Evolutionary conservation across 108 stramenopile species (phyloP), one percentile per base, ranked within the genome.

Genomic region (Skeletonema grethae): DNA sequence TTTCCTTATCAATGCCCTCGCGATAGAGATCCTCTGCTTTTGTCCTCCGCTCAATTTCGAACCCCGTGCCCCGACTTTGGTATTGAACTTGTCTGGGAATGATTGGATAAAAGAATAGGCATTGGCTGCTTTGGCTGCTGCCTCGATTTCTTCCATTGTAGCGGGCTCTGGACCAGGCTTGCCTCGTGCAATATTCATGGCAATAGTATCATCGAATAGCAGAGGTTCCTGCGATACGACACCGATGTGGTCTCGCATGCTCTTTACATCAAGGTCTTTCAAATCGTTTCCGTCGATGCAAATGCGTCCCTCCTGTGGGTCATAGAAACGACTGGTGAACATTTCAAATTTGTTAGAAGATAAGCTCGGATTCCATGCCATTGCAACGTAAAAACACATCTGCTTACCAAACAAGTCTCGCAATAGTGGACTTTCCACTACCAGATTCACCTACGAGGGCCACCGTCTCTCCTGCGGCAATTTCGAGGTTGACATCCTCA

Each of bases 11-110:
- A 90, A 45, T 8, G 89, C 90, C 31, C 90, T 75, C 1, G 90
- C 88, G 41, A 92, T 92, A 6, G 88, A 88, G 66, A 96, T 72
- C 8, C 95, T 86, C 65, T 96, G 95, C 57, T 88, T 88, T 75
- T 96, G 95, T 0, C 97, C 95, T 85, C 72, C 96, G 64, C 61
- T 78, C 0, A 93, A 63, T 63, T 79, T 73, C 18, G 73, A 82
- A 0, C 88, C 88, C 3, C 79, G 48, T 25, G 84, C 87, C 5
- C 90, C 91, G 32, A 92, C 80, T 38, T 50, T 46, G 3, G 87
- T 88, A 7, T 84, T 34, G 50, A 73, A 84, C 39, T 79, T 82
- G 10, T 89, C 73, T 15, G 87, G 77, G 24, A 90, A 83, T 0
- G 53, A 10, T 48, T 71, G 83, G 70, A 91, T 86, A 68, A 93